Evolutionary conservation across 768 basidiomycete species (phyloP).

Genomic region (button mushroom (Agaricus bisporus)): DNA sequence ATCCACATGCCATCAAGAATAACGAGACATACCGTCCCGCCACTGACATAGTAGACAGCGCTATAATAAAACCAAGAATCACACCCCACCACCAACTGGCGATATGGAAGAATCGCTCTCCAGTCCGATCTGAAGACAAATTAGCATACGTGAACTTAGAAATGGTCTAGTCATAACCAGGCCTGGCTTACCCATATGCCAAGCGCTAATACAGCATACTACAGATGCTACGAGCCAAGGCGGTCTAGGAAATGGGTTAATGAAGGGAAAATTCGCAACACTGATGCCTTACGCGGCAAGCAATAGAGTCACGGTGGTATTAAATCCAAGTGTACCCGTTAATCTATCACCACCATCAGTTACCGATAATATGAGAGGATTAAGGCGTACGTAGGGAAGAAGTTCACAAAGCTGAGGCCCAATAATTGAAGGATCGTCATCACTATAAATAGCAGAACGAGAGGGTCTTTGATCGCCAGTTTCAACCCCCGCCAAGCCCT

Average conservation of each 20-base stretch:
- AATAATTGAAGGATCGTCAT: conserved; percentile 41
- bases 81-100: conserved; percentile 48
- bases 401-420: conserved; percentile 50
- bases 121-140: conserved; percentile 34
- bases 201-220: conserved; percentile 40
- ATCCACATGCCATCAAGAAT: conserved; percentile 54
- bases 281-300: conserved; percentile 41
- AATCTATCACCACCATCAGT: conserved; percentile 24
- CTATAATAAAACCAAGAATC: conserved; percentile 53
- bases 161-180: background rate
- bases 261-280: background rate
- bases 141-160: background rate
- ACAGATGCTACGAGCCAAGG: conserved; percentile 52
- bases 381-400: conserved; percentile 39
- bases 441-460: conserved; percentile 43
- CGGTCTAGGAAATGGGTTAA: conserved; percentile 29
- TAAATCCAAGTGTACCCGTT: conserved; percentile 51
- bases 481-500: conserved; percentile 44
- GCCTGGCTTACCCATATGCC: conserved; percentile 33
- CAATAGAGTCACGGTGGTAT: conserved; percentile 45
- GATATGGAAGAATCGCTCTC: conserved; percentile 57
- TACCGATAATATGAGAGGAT: background rate
- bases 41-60: conserved; percentile 39
- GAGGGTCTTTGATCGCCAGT: conserved; percentile 47
- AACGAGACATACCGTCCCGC: conserved; percentile 49